Evolutionary conservation across 768 basidiomycete genomes (phyloP).

Genomic region (Agaricus sinodeliciosus): DNA sequence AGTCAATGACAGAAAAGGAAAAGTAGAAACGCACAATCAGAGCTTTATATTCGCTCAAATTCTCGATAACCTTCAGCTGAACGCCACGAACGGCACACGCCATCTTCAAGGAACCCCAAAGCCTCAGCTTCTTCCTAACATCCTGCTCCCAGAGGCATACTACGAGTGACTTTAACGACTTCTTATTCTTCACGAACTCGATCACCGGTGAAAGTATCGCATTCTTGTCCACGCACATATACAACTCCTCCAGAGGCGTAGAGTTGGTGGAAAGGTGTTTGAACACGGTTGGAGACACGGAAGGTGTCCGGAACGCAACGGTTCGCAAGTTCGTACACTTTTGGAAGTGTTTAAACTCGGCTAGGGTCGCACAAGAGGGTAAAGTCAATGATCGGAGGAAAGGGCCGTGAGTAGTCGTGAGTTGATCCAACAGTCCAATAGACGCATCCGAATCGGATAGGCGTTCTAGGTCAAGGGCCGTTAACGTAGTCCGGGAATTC

Average conservation of each 20-base stretch:
- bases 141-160: conserved; percentile 18
- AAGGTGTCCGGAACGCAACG: conserved; percentile 10
- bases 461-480: conserved; percentile 50
- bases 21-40: conserved; percentile 15
- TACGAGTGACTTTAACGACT: conserved; percentile 24
- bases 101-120: conserved; percentile 50
- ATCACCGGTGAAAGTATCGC: conserved; percentile 49
- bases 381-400: conserved; percentile 49
- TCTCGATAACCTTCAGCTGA: conserved; percentile 32
- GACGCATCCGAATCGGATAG: conserved; percentile 41
- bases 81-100: conserved; percentile 60
- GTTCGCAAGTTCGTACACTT: conserved; percentile 5
- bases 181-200: conserved; percentile 41
- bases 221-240: conserved; percentile 49
- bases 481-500: conserved; percentile 43
- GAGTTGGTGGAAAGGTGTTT: conserved; percentile 23
- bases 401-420: conserved; percentile 42
- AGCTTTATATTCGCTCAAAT: conserved; percentile 15
- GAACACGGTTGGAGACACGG: conserved; percentile 7
- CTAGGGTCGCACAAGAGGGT: conserved; percentile 42
- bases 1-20: not conserved
- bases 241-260: conserved; percentile 38
- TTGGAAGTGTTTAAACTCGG: conserved; percentile 10
- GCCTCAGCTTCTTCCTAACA: conserved; percentile 46
- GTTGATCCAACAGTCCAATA: conserved; percentile 38